These are phyloP conservation scores for Lecanoromycetidae sp. DNA, from an alignment of 2,329 filamentous ascomycete species.

Conservation along the genomic window DNA sequence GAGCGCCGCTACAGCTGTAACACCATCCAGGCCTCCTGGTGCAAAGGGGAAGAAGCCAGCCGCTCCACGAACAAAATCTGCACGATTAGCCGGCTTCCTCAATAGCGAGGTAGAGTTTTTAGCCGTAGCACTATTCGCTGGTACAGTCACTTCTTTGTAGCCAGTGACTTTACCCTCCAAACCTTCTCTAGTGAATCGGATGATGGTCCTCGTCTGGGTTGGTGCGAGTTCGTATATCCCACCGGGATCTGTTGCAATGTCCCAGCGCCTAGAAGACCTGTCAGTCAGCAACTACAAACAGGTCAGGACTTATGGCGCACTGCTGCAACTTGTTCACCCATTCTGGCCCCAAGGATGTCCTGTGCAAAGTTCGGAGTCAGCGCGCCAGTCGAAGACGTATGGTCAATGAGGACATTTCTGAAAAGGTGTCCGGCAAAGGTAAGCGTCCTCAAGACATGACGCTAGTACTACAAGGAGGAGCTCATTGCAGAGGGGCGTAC, in stretches of 20 bases:
- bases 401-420: too few species aligned
- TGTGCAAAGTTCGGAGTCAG: too few species aligned
- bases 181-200: conserved; percentile 80
- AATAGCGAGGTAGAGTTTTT: conserved; percentile 89
- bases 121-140: conserved; percentile 75
- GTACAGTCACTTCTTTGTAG: conserved; percentile 87
- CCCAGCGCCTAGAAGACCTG: conserved; percentile 52
- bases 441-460: too few species aligned
- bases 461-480: too few species aligned
- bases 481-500: too few species aligned
- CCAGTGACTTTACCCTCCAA: conserved; percentile 86
- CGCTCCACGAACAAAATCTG: conserved; percentile 84
- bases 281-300: conserved; percentile 7
- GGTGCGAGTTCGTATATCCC: conserved; percentile 77
- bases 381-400: too few species aligned
- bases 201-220: conserved; percentile 89
- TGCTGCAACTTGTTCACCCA: conserved; percentile 88
- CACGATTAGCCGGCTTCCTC: conserved; percentile 71
- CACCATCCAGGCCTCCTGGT: conserved; percentile 74
- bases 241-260: conserved; percentile 65
- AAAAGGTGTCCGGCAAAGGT: too few species aligned
- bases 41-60: conserved; percentile 92
- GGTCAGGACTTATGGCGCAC: conserved; percentile 27
- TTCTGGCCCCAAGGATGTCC: conserved; percentile 62
- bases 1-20: conserved; percentile 71